Conservation (phyloP, 208 protist species). For the Leptomonas pyrrhocoris region DNA sequence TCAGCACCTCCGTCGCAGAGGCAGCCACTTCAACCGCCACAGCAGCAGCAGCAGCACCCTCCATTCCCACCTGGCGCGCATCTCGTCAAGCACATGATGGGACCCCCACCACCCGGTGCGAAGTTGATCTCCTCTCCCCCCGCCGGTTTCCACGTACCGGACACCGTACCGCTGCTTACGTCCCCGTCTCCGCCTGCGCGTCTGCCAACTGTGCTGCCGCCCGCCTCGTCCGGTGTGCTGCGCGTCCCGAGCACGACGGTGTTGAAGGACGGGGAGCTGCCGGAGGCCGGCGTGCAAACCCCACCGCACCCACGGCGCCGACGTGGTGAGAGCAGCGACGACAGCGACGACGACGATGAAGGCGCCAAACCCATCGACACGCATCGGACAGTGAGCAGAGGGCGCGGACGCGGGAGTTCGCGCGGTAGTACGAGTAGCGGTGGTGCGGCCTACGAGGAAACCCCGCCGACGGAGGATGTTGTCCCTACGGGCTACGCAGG, state of each 20-base stretch:
- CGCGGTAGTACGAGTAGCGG: neutral
- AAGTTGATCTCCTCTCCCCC: slow-evolving; percentile 2
- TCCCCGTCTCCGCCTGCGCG: neutral
- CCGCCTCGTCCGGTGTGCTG: slow-evolving; percentile 2
- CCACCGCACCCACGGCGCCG: slow-evolving; percentile 6
- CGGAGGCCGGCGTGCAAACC: slow-evolving; percentile 19
- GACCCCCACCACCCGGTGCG: slow-evolving; percentile 5
- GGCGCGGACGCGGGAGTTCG: neutral
- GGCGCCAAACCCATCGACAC: neutral
- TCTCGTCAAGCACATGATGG: slow-evolving; percentile 20
- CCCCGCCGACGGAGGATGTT: too few relatives aligned
- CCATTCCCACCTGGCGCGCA: neutral
- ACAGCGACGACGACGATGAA: slow-evolving; percentile 9
- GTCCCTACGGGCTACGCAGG: too few relatives aligned
- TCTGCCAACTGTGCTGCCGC: neutral
- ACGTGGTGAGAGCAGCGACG: slow-evolving; percentile 31
- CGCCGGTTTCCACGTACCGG: neutral
- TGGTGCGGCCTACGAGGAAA: too few relatives aligned
- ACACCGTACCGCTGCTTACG: neutral
- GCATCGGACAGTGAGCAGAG: neutral
- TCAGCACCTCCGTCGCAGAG: neutral
- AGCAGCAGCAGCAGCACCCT: slow-evolving; percentile 17
- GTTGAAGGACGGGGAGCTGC: slow-evolving; percentile 18
- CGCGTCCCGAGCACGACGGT: slow-evolving; percentile 29
- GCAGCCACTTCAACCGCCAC: neutral